Conservation (phyloP, 805 yeast species). For the Wickerhamiella shivajii region DNA sequence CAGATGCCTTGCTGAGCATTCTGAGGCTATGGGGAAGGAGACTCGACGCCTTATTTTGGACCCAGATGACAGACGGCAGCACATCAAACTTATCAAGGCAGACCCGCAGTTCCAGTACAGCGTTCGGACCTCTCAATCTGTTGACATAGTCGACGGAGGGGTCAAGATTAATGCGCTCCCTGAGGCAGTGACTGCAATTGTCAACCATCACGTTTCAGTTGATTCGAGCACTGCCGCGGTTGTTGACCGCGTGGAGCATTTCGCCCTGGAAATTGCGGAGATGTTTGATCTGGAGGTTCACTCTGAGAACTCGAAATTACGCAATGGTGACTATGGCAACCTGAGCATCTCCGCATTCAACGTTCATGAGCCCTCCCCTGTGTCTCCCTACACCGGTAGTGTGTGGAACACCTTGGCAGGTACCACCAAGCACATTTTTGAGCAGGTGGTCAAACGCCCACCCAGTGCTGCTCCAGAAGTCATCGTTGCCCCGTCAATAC, state of each 20-base stretch:
- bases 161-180: slow-evolving; percentile 67
- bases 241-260: slow-evolving; percentile 21
- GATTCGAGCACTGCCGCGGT: slow-evolving; percentile 37
- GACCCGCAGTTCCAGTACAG: slow-evolving; percentile 25
- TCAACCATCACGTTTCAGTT: slow-evolving; percentile 52
- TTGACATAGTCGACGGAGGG: slow-evolving; percentile 57
- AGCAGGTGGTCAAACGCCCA: slow-evolving; percentile 28
- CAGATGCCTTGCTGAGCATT: slow-evolving; percentile 44
- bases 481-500: slow-evolving; percentile 41
- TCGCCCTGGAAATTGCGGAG: slow-evolving; percentile 31
- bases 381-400: slow-evolving; percentile 31
- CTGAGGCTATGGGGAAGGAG: slow-evolving; percentile 11
- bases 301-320: slow-evolving; percentile 21
- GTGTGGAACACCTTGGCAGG: slow-evolving; percentile 50
- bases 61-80: slow-evolving; percentile 12
- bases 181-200: slow-evolving; percentile 37
- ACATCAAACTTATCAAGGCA: slow-evolving; percentile 12
- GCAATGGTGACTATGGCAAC: slow-evolving; percentile 28
- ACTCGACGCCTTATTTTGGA: slow-evolving; percentile 13
- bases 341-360: slow-evolving; percentile 26
- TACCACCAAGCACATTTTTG: slow-evolving; percentile 45
- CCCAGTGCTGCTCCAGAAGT: slow-evolving; percentile 25
- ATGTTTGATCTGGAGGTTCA: slow-evolving; percentile 36
- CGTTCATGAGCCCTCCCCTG: slow-evolving; percentile 38
- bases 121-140: slow-evolving; percentile 51